Evolutionary conservation across 805 yeast genomes (phyloP).

Genomic region (Jamesozyma hellenica): DNA sequence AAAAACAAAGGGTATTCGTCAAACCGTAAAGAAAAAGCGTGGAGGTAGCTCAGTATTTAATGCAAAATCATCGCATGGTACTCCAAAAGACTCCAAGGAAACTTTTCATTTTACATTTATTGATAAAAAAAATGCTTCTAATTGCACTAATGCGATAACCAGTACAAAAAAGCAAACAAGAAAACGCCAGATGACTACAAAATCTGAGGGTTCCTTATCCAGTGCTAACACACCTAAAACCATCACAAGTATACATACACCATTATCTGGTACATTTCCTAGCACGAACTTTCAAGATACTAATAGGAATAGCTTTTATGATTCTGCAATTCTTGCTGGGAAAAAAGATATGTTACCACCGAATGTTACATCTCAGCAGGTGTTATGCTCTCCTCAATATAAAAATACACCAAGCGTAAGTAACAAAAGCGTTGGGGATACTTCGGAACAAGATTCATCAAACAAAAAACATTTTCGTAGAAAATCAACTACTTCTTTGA

Average conservation of each 20-base stretch:
- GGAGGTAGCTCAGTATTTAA: background rate
- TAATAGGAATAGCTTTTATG: too few relatives aligned
- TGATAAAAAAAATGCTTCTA: background rate
- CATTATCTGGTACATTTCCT: background rate
- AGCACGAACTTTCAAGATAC: too few relatives aligned
- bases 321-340: too few relatives aligned
- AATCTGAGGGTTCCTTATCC: background rate
- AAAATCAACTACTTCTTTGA: conserved; percentile 5
- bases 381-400: conserved; percentile 4
- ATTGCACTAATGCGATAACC: background rate
- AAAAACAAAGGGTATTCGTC: background rate
- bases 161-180: background rate
- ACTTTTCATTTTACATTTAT: conserved; percentile 2
- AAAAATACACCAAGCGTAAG: background rate
- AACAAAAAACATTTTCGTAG: conserved; percentile 1
- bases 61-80: background rate
- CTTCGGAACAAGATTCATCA: background rate
- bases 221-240: conserved; percentile 2
- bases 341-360: conserved; percentile 7
- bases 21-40: conserved; percentile 1
- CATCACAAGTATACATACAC: background rate
- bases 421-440: background rate
- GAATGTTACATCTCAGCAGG: conserved; percentile 4
- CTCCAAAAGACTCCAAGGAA: conserved; percentile 2
- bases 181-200: background rate